These are phyloP conservation scores for Mesotaenium endlicherianum DNA, from an alignment of 139 green algal species.

Conservation along the genomic window DNA sequence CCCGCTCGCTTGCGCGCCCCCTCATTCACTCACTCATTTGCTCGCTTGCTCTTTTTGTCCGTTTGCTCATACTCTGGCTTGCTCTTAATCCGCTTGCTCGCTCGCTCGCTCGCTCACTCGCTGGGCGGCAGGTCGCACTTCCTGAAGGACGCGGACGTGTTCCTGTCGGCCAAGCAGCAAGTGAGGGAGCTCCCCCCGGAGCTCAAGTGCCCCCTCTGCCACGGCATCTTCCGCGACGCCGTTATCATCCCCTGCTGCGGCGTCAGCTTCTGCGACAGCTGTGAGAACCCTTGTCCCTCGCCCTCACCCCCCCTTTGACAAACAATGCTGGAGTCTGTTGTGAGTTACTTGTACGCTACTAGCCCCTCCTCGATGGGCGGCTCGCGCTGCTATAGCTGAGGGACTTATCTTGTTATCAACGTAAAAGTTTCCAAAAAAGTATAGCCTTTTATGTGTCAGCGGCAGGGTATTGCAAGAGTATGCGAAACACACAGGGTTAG, in stretches of 20 bases:
- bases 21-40: neutral
- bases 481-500: neutral
- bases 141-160: slow-evolving; percentile 30
- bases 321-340: neutral
- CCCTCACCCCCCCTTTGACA: neutral
- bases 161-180: slow-evolving; percentile 2
- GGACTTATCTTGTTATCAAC: neutral
- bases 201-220: slow-evolving; percentile 52
- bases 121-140: slow-evolving; percentile 12
- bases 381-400: neutral
- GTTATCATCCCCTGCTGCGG: slow-evolving; percentile 59
- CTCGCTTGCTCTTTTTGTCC: neutral
- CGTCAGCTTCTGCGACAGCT: slow-evolving; percentile 51
- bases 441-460: neutral
- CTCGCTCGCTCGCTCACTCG: no score
- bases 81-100: no score
- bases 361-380: neutral
- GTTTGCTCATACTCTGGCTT: neutral
- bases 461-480: neutral
- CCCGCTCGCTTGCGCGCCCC: neutral
- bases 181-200: slow-evolving; percentile 35
- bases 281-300: neutral
- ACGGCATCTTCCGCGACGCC: slow-evolving; percentile 49
- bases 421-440: neutral
- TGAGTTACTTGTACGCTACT: neutral